phyloP scores from a whole-genome alignment of 768 basidiomycete genomes.

The Amylocystis lapponica region DNA sequence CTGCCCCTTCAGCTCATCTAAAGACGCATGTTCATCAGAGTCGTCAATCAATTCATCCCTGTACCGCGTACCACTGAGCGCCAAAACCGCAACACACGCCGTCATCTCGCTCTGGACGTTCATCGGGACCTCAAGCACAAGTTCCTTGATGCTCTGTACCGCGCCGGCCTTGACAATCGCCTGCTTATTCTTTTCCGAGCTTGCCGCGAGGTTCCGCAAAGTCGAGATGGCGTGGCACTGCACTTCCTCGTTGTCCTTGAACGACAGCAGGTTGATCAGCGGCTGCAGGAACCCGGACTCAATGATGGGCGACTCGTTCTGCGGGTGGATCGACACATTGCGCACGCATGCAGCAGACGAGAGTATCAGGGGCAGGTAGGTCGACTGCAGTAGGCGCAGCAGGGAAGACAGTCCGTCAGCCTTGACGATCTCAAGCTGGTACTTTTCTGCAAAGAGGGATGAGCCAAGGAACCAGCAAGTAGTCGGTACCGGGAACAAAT shows the following conservation, averaged over 20 bases:
- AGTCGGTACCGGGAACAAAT: not conserved
- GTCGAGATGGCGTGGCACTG: slow-evolving; percentile 99
- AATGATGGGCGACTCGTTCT: slow-evolving; percentile 98
- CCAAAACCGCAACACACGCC: slow-evolving; percentile 94
- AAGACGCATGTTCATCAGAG: not conserved
- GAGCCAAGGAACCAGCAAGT: not conserved
- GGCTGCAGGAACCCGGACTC: slow-evolving; percentile 97
- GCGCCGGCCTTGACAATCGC: slow-evolving; percentile 98
- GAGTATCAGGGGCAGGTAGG: slow-evolving; percentile 95
- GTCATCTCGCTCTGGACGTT: slow-evolving; percentile 99
- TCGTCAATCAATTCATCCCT: not conserved
- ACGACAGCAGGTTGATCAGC: slow-evolving; percentile 90
- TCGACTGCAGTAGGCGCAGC: slow-evolving; percentile 90
- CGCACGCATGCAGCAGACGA: slow-evolving; percentile 98
- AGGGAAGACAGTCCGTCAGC: slow-evolving; percentile 89
- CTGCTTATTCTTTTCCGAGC: slow-evolving; percentile 96
- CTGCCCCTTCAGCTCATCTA: slow-evolving; percentile 96
- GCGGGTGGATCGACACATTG: slow-evolving; percentile 97
- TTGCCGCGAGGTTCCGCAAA: slow-evolving; percentile 91
- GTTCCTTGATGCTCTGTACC: slow-evolving; percentile 92
- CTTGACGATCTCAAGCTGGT: slow-evolving; percentile 97
- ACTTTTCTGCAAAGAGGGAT: slow-evolving; percentile 71
- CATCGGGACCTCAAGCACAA: slow-evolving; percentile 91
- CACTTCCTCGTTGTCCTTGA: slow-evolving; percentile 99
- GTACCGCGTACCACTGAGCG: slow-evolving; percentile 75